These are phyloP conservation scores for Melastoma malabathricum DNA, from an alignment of 345 rosid genomes.

Conservation along the genomic window DNA sequence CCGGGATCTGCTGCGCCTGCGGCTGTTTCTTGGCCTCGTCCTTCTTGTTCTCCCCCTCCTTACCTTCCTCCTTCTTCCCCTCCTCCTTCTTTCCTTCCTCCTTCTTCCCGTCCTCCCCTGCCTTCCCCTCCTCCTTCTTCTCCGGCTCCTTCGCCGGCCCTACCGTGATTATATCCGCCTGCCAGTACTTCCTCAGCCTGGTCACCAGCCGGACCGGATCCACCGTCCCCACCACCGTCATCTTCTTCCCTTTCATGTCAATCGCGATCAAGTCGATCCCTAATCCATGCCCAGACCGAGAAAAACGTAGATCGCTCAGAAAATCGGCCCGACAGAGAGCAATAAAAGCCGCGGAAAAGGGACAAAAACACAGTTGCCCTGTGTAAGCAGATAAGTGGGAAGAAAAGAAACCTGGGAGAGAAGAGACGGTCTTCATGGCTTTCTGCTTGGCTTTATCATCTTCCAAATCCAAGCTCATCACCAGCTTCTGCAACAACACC, in stretches of 20 bases:
- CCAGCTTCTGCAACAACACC: constrained; percentile 67
- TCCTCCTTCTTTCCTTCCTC: constrained; percentile 32
- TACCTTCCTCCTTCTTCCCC: constrained; percentile 8
- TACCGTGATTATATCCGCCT: constrained; percentile 43
- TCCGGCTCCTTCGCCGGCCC: constrained; percentile 86
- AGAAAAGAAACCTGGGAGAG: constrained; percentile 46
- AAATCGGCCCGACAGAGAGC: too few species aligned
- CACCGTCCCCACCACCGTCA: constrained; percentile 62
- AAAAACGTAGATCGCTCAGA: too few species aligned
- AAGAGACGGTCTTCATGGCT: constrained; percentile 73
- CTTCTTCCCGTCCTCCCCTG: constrained; percentile 54
- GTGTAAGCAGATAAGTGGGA: too few species aligned
- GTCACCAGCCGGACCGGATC: constrained; percentile 63
- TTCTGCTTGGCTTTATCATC: constrained; percentile 77
- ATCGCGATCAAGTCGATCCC: constrained; percentile 78
- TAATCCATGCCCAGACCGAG: not conserved
- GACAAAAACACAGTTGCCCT: too few species aligned
- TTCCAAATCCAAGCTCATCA: constrained; percentile 53
- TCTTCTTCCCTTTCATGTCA: constrained; percentile 67
- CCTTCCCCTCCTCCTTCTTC: constrained; percentile 50
- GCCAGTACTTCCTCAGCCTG: constrained; percentile 77
- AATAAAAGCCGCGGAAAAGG: too few species aligned
- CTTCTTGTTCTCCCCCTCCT: too few species aligned
- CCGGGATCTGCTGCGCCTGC: too few species aligned
- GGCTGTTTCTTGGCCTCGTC: too few species aligned